Evolutionary conservation across 768 basidiomycete species (phyloP).

Genomic region (Kwoniella mangroviensis): DNA sequence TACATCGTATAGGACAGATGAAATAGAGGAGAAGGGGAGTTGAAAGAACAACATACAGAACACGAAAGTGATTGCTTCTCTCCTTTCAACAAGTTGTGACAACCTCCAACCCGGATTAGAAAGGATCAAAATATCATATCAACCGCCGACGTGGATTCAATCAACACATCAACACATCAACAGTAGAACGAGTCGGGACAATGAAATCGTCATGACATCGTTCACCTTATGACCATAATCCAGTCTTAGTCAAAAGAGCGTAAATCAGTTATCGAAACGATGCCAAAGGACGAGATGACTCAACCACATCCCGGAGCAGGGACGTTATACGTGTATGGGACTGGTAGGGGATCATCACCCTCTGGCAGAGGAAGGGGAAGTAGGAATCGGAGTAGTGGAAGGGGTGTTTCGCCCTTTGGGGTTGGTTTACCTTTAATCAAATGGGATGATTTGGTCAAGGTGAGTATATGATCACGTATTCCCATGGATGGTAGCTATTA

Average conservation of each 20-base stretch:
- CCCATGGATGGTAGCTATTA: too few relatives aligned
- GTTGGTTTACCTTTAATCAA: neutral
- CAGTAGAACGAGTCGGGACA: neutral
- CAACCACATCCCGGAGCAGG: constrained; percentile 37
- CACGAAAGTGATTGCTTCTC: too few relatives aligned
- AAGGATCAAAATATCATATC: too few relatives aligned
- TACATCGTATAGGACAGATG: too few relatives aligned
- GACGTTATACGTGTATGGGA: constrained; percentile 40
- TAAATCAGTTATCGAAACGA: neutral
- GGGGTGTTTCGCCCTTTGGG: constrained; percentile 10
- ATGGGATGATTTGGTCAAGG: constrained; percentile 36
- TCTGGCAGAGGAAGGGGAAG: constrained; percentile 11
- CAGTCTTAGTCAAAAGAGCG: neutral
- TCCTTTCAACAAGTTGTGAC: too few relatives aligned
- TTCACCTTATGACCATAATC: neutral
- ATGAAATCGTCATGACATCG: neutral
- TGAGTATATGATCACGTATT: constrained; percentile 10
- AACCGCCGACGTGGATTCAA: too few relatives aligned
- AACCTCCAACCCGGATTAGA: too few relatives aligned
- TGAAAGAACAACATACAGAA: too few relatives aligned
- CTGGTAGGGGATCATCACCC: constrained; percentile 7
- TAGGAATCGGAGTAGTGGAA: neutral
- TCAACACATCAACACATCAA: too few relatives aligned
- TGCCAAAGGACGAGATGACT: constrained; percentile 25
- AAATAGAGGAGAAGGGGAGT: too few relatives aligned